These are phyloP conservation scores for Orbilia brochopaga DNA, from an alignment of 2,329 filamentous ascomycete species.

Conservation along the genomic window DNA sequence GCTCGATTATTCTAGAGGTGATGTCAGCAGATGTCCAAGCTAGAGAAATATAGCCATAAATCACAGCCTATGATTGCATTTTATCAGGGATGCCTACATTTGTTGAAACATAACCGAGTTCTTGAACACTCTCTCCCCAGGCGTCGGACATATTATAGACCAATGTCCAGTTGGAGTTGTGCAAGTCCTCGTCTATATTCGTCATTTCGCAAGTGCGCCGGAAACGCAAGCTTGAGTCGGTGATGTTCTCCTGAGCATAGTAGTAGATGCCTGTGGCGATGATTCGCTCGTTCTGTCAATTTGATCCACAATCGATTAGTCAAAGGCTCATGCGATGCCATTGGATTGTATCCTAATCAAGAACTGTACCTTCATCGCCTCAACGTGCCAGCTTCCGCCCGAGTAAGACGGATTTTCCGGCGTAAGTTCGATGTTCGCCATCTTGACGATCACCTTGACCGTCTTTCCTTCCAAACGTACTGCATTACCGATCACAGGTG, in stretches of 20 bases:
- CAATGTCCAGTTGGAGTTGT: not conserved
- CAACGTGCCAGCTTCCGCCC: slow-evolving; percentile 65
- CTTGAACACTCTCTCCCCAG: slow-evolving; percentile 57
- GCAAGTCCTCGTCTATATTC: not conserved
- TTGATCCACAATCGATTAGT: no score
- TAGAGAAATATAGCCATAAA: no score
- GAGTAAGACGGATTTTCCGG: slow-evolving; percentile 63
- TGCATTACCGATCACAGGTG: not conserved
- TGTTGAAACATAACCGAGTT: slow-evolving; percentile 58
- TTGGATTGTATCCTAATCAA: no score
- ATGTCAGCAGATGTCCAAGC: no score
- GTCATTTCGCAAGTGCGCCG: slow-evolving; percentile 59
- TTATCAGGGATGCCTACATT: no score
- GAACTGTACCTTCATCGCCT: slow-evolving; percentile 60
- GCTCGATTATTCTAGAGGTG: slow-evolving; percentile 59
- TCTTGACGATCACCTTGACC: slow-evolving; percentile 69
- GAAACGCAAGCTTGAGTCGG: slow-evolving; percentile 63
- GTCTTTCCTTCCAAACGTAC: slow-evolving; percentile 56
- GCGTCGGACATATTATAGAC: not conserved
- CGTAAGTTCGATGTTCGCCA: slow-evolving; percentile 66
- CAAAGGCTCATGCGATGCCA: no score
- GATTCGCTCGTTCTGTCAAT: slow-evolving; percentile 67
- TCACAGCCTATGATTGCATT: no score
- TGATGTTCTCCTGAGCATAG: slow-evolving; percentile 68
- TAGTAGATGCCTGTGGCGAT: slow-evolving; percentile 69